These are phyloP conservation scores for Penicillium longicatenatum DNA, from an alignment of 495 filamentous ascomycete genomes.

Conservation along the genomic window DNA sequence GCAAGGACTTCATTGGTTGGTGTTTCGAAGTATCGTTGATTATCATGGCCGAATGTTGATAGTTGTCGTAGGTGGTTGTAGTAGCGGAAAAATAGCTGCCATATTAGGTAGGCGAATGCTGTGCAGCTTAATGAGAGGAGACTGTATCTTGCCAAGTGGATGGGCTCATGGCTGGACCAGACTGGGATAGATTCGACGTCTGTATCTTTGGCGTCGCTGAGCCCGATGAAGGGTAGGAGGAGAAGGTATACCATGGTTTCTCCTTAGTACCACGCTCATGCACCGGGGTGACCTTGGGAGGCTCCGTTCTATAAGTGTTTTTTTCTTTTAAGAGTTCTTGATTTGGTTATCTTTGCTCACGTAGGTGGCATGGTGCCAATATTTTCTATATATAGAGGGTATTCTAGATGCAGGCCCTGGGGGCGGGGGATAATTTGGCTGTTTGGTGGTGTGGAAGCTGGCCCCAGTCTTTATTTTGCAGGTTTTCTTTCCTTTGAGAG, in stretches of 20 bases:
- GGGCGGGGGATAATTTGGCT: too few relatives aligned
- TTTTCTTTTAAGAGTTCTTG: too few relatives aligned
- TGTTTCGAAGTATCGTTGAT: slow-evolving; percentile 60
- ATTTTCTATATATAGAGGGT: too few relatives aligned
- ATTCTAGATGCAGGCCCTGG: too few relatives aligned
- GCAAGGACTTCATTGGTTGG: slow-evolving; percentile 50
- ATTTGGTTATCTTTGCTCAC: too few relatives aligned
- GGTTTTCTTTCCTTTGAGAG: too few relatives aligned
- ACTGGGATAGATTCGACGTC: background rate
- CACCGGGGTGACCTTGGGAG: too few relatives aligned
- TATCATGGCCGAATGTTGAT: slow-evolving; percentile 69
- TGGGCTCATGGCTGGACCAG: background rate
- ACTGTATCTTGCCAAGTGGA: slow-evolving; percentile 37
- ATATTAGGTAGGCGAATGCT: slow-evolving; percentile 51
- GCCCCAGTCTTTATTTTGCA: too few relatives aligned
- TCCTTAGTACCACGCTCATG: background rate
- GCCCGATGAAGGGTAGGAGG: background rate
- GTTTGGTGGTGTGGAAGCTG: too few relatives aligned
- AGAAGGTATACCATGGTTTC: background rate
- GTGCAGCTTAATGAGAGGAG: slow-evolving; percentile 52
- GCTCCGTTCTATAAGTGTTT: too few relatives aligned
- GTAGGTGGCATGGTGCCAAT: too few relatives aligned
- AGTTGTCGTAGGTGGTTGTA: slow-evolving; percentile 70
- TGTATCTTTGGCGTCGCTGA: background rate
- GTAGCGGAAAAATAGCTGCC: slow-evolving; percentile 52